Base-by-base conservation (phyloP, 2,329 filamentous ascomycete genomes). In the Coniochaeta prunicola region DNA sequence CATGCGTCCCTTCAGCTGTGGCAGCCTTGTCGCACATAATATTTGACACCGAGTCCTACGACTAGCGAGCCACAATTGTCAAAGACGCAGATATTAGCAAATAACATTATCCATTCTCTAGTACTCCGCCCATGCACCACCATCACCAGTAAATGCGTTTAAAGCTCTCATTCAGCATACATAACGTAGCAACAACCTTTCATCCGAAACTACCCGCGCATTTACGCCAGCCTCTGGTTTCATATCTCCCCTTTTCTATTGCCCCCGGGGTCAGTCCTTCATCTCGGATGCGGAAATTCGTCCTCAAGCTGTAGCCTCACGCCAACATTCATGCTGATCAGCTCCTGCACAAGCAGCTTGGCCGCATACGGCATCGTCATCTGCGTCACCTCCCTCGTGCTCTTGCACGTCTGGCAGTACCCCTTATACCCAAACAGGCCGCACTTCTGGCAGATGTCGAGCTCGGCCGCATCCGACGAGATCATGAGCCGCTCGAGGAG, bases 361-460 rank as follows among this genome's bases (percentile, higher is more conserved):
- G 94, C 94, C 19, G 94, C 94, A 74, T 99, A 99, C 34, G 94
- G 94, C 82, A 99, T 96, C 34, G 88, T 93, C 89, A 99, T 96
- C 73, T 89, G 88, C 17, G 91, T 88, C 28, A 99, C 91, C 31
- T 89, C 86, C 59, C 89, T 84, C 40, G 90, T 92, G 65, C 86
- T 91, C 77, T 91, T 87, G 75, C 94, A 99, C 4, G 90, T 92
- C 75, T 96, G 90, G 72, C 94, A 99, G 84, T 91, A 97, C 30
- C 92, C 92, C 69, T 90, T 86, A 74, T 96, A 97, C 1, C 94
- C 94, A 81, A 99, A 97, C 70, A 97, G 84, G 2, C 94, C 94
- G 69, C 94, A 99, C 59, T 82, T 82, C 76, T 96, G 92, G 74
- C 96, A 99, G 59, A 99, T 90, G 71, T 99, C 94, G 55, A 97